These are phyloP conservation scores for Carex kokanica DNA, from an alignment of 176 grass and related monocot genomes.

Conservation along the genomic window DNA sequence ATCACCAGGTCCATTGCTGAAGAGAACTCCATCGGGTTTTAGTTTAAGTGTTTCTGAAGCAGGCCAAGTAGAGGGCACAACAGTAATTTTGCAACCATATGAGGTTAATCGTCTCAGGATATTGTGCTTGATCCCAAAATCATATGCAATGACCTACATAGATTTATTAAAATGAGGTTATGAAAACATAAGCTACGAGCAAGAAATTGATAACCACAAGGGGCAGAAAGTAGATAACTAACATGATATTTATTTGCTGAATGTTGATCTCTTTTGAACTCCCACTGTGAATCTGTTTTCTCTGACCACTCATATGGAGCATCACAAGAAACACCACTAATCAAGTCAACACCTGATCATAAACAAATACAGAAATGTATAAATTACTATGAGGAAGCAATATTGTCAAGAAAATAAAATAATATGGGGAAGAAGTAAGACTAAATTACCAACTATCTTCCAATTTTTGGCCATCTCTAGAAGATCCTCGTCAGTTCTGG, in stretches of 20 bases:
- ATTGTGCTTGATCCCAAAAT: slow-evolving; percentile 98
- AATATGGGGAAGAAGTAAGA: not conserved
- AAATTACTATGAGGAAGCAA: not conserved
- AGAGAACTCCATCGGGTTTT: slow-evolving; percentile 95
- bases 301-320: slow-evolving; percentile 80
- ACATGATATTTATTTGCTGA: slow-evolving; percentile 63
- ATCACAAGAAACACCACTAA: slow-evolving; percentile 77
- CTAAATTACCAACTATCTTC: slow-evolving; percentile 87
- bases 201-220: not conserved
- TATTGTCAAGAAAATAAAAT: not conserved
- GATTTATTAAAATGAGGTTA: not conserved
- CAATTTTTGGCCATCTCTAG: slow-evolving; percentile 71
- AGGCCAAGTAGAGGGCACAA: slow-evolving; percentile 92
- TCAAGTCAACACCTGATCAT: slow-evolving; percentile 85
- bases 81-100: slow-evolving; percentile 91
- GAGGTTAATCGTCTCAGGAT: slow-evolving; percentile 90
- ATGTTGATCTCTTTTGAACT: slow-evolving; percentile 53
- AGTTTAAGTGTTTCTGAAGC: slow-evolving; percentile 61
- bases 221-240: slow-evolving; percentile 6
- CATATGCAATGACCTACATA: slow-evolving; percentile 73
- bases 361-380: not conserved
- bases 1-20: slow-evolving; percentile 98
- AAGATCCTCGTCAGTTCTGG: slow-evolving; percentile 56
- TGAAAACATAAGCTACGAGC: not conserved
- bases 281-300: slow-evolving; percentile 73